These are phyloP conservation scores for Penicillium argentinense DNA, from an alignment of 495 filamentous ascomycete genomes.

Conservation along the genomic window DNA sequence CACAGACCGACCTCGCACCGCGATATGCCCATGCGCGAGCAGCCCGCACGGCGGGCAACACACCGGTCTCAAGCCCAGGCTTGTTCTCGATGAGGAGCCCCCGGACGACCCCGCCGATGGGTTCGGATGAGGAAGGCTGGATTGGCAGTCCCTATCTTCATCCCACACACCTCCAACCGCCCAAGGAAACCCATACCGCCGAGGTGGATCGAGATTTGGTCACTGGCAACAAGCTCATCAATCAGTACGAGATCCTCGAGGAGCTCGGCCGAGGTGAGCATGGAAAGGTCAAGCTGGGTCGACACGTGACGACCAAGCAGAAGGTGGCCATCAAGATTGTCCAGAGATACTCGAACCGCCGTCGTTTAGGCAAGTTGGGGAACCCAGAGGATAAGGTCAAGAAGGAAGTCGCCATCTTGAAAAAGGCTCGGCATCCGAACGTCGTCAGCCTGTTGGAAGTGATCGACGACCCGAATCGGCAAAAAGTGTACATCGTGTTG, in stretches of 20 bases:
- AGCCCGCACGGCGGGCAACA: constrained; percentile 59
- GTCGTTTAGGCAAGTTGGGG: constrained; percentile 75
- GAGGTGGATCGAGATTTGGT: constrained; percentile 83
- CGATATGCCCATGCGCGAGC: constrained; percentile 31
- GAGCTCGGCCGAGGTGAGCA: constrained; percentile 95
- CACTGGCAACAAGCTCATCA: constrained; percentile 93
- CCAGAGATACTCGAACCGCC: constrained; percentile 87
- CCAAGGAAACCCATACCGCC: constrained; percentile 77
- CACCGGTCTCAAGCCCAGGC: constrained; percentile 66
- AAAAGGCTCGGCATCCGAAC: constrained; percentile 94
- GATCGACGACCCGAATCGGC: constrained; percentile 91
- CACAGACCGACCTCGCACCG: constrained; percentile 34
- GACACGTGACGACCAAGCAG: constrained; percentile 72
- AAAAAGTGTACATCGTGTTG: constrained; percentile 97
- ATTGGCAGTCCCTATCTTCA: constrained; percentile 61
- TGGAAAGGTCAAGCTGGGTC: constrained; percentile 93
- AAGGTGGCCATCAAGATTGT: constrained; percentile 98
- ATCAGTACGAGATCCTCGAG: constrained; percentile 93
- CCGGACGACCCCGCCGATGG: constrained; percentile 40
- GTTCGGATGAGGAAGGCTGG: constrained; percentile 47
- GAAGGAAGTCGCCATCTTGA: constrained; percentile 94
- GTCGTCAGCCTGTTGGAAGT: constrained; percentile 94
- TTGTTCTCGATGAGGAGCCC: constrained; percentile 58
- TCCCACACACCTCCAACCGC: constrained; percentile 61
- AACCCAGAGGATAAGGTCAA: constrained; percentile 91